Base-by-base conservation (phyloP, 352 stramenopile genomes). In the Phytophthora pisi region DNA sequence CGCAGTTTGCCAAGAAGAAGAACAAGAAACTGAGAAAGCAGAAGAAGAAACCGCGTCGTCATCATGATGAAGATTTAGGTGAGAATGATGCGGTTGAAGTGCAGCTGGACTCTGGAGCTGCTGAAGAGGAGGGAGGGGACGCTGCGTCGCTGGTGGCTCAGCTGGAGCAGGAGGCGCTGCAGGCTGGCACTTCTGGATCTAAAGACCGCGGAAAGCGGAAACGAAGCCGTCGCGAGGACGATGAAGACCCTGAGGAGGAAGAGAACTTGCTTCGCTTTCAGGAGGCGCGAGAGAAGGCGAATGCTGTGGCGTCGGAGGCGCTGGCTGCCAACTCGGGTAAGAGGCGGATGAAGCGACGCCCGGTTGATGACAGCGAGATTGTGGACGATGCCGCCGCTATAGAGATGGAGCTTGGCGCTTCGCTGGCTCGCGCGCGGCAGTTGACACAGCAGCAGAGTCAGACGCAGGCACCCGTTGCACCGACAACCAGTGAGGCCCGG, bases 381-480 rank as follows among this genome's bases (percentile, higher is more conserved):
- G 40, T 79, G n/a, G 83, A 88, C 16, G 83, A 88, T 20, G 77
- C 69, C 42, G 79, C 78, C 10, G 74, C 70, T 31, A 64, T 88
- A 16, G 89, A 97, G 45, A 62, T 84, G 23, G 91, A 97, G 42
- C 66, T 98, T 7, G 84, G 75, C 53, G 86, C 82, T 36, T 93
- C 88, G 15, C 67, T 98, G 6, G 81, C 85, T 18, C 82, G 81
- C 57, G 84, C 90, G 16, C 72, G 90, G 5, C 77, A 79, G 10
- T 65, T 91, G 1, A 82, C 86, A 5, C 62, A 90, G 42, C 57
- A 84, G 20, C 76, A 81, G 50, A 58, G 70, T 5, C 40, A 66
- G 42, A 63, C 56, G 8, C 40, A 67, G 34, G 59, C 31, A 2
- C 50, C 58, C 26, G 40, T 61, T 18, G 45, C 51, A 38, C 57